phyloP scores from a whole-genome alignment of 495 filamentous ascomycete species.

The Xylaria venustula region DNA sequence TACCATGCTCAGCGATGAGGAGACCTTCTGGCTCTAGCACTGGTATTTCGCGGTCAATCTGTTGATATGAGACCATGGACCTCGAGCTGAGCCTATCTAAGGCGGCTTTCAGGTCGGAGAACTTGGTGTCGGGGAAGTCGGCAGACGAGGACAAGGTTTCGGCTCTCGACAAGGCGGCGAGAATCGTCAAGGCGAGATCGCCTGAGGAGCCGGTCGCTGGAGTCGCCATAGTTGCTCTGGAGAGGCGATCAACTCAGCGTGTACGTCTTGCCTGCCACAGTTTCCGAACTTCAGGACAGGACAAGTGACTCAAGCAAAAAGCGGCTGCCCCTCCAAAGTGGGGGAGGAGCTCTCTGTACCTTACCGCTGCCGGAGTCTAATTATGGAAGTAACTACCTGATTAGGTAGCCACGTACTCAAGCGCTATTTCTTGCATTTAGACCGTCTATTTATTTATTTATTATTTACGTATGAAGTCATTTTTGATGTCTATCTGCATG shows the following conservation, averaged over 20 bases:
- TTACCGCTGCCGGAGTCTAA: neutral
- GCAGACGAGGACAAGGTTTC: too few relatives aligned
- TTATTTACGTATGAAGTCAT: too few relatives aligned
- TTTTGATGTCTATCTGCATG: too few relatives aligned
- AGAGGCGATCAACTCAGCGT: too few relatives aligned
- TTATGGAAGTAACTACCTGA: too few relatives aligned
- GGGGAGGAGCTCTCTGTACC: neutral
- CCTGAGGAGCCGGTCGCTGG: constrained; percentile 13
- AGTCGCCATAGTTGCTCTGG: constrained; percentile 21
- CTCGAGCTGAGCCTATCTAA: constrained; percentile 77
- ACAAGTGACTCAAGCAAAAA: too few relatives aligned
- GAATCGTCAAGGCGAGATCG: constrained; percentile 63
- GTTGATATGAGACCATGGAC: constrained; percentile 79
- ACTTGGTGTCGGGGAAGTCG: constrained; percentile 69
- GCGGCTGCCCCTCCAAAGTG: constrained; percentile 8
- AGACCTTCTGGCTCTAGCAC: constrained; percentile 73
- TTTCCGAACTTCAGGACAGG: too few relatives aligned
- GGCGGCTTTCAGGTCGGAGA: constrained; percentile 74
- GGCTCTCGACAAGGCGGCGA: too few relatives aligned
- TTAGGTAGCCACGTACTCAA: too few relatives aligned
- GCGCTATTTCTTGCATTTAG: too few relatives aligned
- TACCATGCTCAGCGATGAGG: constrained; percentile 76
- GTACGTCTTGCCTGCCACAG: too few relatives aligned
- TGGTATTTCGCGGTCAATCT: constrained; percentile 52
- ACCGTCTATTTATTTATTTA: too few relatives aligned